Conservation (phyloP, 1,284 basidiomycete species). For the Gomphus bonarii region DNA sequence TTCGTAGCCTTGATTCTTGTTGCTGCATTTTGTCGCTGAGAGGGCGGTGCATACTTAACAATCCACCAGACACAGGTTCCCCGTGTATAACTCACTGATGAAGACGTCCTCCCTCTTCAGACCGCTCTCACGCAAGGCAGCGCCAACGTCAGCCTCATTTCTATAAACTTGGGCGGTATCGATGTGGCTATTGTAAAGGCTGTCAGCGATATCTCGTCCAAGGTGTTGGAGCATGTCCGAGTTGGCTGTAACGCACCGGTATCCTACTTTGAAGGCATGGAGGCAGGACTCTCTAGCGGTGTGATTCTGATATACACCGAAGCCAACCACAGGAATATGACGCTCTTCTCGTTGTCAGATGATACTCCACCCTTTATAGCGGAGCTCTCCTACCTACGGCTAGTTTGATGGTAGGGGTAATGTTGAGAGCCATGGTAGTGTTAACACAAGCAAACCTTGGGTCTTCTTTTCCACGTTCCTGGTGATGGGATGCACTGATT, state of each 20-base stretch:
- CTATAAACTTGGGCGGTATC: slow-evolving; percentile 38
- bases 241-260: slow-evolving; percentile 24
- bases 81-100: slow-evolving; percentile 28
- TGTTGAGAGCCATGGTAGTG: not conserved
- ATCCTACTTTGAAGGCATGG: slow-evolving; percentile 34
- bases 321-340: slow-evolving; percentile 35
- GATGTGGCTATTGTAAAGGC: slow-evolving; percentile 22
- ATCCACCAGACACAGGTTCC: not conserved
- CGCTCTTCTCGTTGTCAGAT: slow-evolving; percentile 2
- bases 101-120: slow-evolving; percentile 33
- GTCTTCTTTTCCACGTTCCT: too few relatives aligned
- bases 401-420: not conserved
- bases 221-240: not conserved
- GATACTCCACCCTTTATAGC: not conserved
- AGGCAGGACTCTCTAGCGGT: slow-evolving; percentile 24
- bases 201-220: not conserved
- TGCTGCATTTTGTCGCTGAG: slow-evolving; percentile 37
- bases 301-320: slow-evolving; percentile 39
- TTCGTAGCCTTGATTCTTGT: slow-evolving; percentile 27
- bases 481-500: too few relatives aligned
- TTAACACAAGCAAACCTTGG: not conserved
- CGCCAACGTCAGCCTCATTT: slow-evolving; percentile 44
- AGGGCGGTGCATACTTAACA: slow-evolving; percentile 6
- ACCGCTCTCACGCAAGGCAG: slow-evolving; percentile 31
- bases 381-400: not conserved